Evolutionary conservation across 2,329 filamentous ascomycete genomes (phyloP).

Genomic region (Orbilia blumenaviensis): DNA sequence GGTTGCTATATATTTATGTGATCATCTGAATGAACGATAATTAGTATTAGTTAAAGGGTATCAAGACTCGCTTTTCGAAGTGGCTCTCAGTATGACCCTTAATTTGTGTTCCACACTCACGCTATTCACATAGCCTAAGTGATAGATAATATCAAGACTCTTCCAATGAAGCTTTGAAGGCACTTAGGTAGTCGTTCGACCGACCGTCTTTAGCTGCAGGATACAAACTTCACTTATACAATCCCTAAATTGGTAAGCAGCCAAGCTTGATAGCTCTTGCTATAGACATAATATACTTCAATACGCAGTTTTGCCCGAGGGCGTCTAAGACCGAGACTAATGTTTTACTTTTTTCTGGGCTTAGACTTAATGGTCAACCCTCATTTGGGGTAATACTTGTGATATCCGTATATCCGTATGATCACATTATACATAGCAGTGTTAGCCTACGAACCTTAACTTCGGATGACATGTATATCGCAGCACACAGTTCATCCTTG

Average conservation of each 20-base stretch:
- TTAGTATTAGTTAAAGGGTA: background rate
- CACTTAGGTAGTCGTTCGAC: constrained; percentile 38
- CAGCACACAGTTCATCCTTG: too few species aligned
- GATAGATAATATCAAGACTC: constrained; percentile 2
- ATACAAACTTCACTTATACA: background rate
- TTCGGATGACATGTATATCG: too few species aligned
- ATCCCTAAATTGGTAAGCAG: constrained; percentile 20
- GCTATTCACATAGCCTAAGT: constrained; percentile 12
- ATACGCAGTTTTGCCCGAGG: too few species aligned
- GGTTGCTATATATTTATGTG: background rate
- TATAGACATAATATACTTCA: too few species aligned
- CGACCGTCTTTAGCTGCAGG: background rate
- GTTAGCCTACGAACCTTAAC: too few species aligned
- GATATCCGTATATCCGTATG: too few species aligned
- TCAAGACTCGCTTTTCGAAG: background rate
- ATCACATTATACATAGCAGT: too few species aligned
- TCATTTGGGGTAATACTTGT: too few species aligned
- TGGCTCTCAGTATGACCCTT: background rate
- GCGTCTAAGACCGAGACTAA: too few species aligned
- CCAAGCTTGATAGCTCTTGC: background rate
- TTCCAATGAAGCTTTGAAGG: too few species aligned
- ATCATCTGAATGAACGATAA: background rate
- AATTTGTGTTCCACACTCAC: constrained; percentile 7
- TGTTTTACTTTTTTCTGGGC: too few species aligned
- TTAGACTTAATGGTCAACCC: too few species aligned